Evolutionary conservation across 2,329 filamentous ascomycete genomes (phyloP), one percentile per base, ranked within the genome.

Genomic region (Claviceps monticola): DNA sequence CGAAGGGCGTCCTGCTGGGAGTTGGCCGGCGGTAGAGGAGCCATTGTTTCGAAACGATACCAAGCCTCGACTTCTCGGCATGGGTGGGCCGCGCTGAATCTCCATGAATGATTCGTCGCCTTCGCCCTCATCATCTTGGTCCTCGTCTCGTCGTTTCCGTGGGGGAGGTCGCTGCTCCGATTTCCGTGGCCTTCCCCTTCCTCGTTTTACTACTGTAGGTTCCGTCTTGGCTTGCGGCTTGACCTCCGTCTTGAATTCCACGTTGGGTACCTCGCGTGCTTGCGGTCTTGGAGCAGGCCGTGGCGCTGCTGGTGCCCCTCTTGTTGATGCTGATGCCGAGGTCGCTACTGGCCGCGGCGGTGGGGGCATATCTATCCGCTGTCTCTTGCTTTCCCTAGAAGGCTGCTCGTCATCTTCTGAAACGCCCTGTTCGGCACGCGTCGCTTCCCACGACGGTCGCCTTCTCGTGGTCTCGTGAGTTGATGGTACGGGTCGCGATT

Each of bases 1-100:
- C 52, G 86, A 88, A 49, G 81, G 79, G 52, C 93, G 80, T 2
- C 88, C 90, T 13, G 84, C 91, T 51, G 88, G 82, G 49, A 83
- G 86, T 45, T 74, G 77, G 34, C 73, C 73, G 55, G 78, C 71
- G 26, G 68, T 71, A 50, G 81, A 17, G 13, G 26, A 74, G 1
- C 70, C 65, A 8, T 71, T 71, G 36, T 70, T 70, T 43, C 74
- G 73, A 50, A 73, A 63, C 49, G 76, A 77, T 23, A 79, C 71
- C 11, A 81, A 68, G 1, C 77, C 76, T 19, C 75, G 74, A 41
- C 71, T 67, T 59, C 73, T 78, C 49, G 78, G 77, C 49, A 80
- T 67, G 0, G 78, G 78, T 2, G 78, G 77, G 0, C 75, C 75
- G 8, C 73, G 74, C 39, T 77, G 74, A 9, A 79, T 66, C 3